Conservation (phyloP, 78 protist genomes). For the Mantamonas sphyraenae region DNA sequence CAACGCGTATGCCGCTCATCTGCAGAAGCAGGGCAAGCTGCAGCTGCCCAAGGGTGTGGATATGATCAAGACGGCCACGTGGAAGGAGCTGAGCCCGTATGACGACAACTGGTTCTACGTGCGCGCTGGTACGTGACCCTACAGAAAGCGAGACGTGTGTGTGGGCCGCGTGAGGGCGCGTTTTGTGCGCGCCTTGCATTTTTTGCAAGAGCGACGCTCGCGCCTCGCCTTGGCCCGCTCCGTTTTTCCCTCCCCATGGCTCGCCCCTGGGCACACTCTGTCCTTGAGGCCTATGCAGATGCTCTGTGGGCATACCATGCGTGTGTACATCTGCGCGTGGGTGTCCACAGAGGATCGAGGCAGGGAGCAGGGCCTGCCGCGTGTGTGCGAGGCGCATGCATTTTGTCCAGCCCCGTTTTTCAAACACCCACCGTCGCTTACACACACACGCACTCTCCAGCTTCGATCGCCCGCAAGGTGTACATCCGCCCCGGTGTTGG, state of each 20-base stretch:
- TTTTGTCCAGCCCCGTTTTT: no score
- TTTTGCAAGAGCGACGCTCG: no score
- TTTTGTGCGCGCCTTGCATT: no score
- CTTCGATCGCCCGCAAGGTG: conserved; percentile 71
- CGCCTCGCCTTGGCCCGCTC: no score
- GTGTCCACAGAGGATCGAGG: no score
- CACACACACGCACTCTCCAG: no score
- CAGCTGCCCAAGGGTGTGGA: conserved; percentile 86
- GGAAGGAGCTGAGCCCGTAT: conserved; percentile 88
- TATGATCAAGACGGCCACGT: conserved; percentile 83
- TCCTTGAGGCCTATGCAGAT: not conserved
- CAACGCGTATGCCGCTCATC: conserved; percentile 75
- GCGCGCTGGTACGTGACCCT: conserved; percentile 69
- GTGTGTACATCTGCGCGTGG: not conserved
- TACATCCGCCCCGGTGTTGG: conserved; percentile 71
- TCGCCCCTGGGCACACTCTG: no score
- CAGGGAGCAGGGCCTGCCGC: no score
- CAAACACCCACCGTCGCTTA: no score
- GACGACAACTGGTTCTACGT: conserved; percentile 96
- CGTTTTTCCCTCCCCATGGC: not conserved
- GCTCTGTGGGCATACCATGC: not conserved
- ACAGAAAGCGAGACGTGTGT: not conserved
- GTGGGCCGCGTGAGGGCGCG: no score
- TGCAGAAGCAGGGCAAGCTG: conserved; percentile 76
- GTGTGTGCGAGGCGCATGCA: no score